Evolutionary conservation across 1,284 basidiomycete genomes (phyloP).

Genomic region (Xerocomus nothofagi): DNA sequence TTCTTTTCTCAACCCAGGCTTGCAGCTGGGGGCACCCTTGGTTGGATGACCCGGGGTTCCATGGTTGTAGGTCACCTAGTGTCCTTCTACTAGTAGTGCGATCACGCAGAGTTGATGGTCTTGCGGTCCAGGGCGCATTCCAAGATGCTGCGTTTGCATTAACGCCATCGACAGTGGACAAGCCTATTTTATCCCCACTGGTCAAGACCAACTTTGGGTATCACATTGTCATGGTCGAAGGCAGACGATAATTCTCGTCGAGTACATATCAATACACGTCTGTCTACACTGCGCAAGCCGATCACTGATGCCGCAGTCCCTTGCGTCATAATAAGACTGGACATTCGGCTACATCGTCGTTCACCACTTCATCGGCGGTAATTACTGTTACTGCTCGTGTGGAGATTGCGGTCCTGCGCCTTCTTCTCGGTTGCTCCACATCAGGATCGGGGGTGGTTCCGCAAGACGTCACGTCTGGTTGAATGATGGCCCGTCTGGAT

Average conservation of each 20-base stretch:
- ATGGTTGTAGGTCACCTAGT: slow-evolving; percentile 58
- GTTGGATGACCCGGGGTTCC: slow-evolving; percentile 81
- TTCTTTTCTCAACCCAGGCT: slow-evolving; percentile 7
- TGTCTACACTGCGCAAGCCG: slow-evolving; percentile 11
- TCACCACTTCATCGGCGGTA: slow-evolving; percentile 38
- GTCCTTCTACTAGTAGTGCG: not conserved
- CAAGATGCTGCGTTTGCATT: slow-evolving; percentile 83
- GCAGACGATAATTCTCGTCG: slow-evolving; percentile 52
- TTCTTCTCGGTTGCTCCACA: slow-evolving; percentile 49
- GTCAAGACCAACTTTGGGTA: slow-evolving; percentile 85
- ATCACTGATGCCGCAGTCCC: not conserved
- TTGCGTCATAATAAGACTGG: slow-evolving; percentile 22
- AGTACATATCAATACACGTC: slow-evolving; percentile 27
- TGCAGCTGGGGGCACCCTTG: slow-evolving; percentile 76
- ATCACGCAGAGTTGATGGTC: not conserved
- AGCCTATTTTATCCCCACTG: slow-evolving; percentile 65
- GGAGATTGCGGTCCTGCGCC: slow-evolving; percentile 36
- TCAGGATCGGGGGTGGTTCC: slow-evolving; percentile 65
- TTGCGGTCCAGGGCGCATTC: slow-evolving; percentile 55
- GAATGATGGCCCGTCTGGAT: slow-evolving; percentile 40
- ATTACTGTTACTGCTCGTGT: slow-evolving; percentile 37
- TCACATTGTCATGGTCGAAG: slow-evolving; percentile 87
- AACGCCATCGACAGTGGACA: slow-evolving; percentile 74
- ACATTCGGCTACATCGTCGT: slow-evolving; percentile 36
- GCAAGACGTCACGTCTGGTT: slow-evolving; percentile 44